These are phyloP conservation scores for Hordeum vulgare DNA, from an alignment of 176 grass and related monocot genomes.

Conservation along the genomic window MorexV3_pseudomolecules_assembly NC_058522.1:536048169-536048668, in stretches of 20 bases:
- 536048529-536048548: background rate
- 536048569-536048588: background rate
- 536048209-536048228: conserved; percentile 29
- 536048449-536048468: conserved; percentile 24
- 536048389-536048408: background rate
- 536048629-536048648: too few species aligned
- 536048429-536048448: conserved; percentile 15
- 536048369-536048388: background rate
- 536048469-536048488: background rate
- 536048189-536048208: conserved; percentile 20
- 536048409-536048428: background rate
- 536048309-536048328: background rate
- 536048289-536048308: background rate
- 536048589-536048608: background rate
- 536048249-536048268: conserved; percentile 24
- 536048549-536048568: background rate
- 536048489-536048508: background rate
- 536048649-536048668: background rate
- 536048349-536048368: background rate
- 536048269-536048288: background rate
- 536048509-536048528: background rate
- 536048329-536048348: background rate
- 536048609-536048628: background rate
- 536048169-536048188: background rate
- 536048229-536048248: conserved; percentile 29